These are phyloP conservation scores for Hyaloscypha hepaticicola DNA, from an alignment of 495 filamentous ascomycete genomes.

Conservation along the genomic window DNA sequence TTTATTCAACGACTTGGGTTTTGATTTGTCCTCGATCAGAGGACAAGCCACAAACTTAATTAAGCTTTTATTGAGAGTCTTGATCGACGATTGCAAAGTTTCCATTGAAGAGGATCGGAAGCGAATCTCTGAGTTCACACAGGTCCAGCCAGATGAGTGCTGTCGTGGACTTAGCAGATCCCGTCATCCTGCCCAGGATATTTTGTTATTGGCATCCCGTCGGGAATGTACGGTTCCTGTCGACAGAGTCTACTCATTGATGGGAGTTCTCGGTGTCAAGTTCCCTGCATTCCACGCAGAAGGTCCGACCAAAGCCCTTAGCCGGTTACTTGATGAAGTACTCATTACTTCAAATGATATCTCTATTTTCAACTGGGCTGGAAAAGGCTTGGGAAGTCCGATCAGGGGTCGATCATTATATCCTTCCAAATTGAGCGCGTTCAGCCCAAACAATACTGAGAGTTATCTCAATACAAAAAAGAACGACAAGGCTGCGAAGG, in stretches of 20 bases:
- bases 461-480: slow-evolving; percentile 6
- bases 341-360: slow-evolving; percentile 41
- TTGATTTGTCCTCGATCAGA: slow-evolving; percentile 11
- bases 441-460: slow-evolving; percentile 20
- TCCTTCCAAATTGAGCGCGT: slow-evolving; percentile 36
- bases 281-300: slow-evolving; percentile 41
- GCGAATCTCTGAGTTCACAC: slow-evolving; percentile 37
- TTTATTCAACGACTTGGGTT: slow-evolving; percentile 18
- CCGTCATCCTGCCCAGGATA: slow-evolving; percentile 35
- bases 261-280: slow-evolving; percentile 41
- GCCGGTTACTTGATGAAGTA: slow-evolving; percentile 39
- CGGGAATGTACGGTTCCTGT: slow-evolving; percentile 36
- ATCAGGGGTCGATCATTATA: slow-evolving; percentile 40
- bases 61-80: slow-evolving; percentile 33
- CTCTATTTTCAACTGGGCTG: slow-evolving; percentile 44
- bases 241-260: slow-evolving; percentile 39
- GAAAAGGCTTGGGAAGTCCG: slow-evolving; percentile 38
- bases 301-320: slow-evolving; percentile 39
- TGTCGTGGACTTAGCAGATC: slow-evolving; percentile 35
- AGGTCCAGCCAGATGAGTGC: slow-evolving; percentile 31
- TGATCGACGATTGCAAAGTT: slow-evolving; percentile 32
- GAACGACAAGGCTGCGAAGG: slow-evolving; percentile 8
- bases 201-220: slow-evolving; percentile 35
- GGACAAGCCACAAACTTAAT: slow-evolving; percentile 31
- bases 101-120: slow-evolving; percentile 35